Base-by-base conservation (phyloP, 2,329 filamentous ascomycete species). In the Daldinia eschscholtzii region DNA sequence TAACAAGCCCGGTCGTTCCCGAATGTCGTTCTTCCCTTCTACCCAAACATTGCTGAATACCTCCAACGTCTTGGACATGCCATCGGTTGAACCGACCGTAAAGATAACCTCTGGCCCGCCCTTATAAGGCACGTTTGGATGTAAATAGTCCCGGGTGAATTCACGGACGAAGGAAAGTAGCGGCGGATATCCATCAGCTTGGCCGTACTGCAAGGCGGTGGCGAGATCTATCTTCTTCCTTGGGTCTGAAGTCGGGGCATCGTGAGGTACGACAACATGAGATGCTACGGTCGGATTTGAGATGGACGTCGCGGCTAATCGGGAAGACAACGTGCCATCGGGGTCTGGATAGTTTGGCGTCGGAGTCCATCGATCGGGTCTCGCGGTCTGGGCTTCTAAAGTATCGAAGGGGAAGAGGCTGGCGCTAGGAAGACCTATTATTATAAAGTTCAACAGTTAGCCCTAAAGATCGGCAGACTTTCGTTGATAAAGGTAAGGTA, bases 361-460 rank as follows among this genome's bases (percentile, higher is more conserved):
- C 0, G 91, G 91, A 37, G 87, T 85, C 85, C 92, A 96, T 79
- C 94, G 88, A 71, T 91, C 84, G 6, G 93, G 90, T 69, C 88
- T 87, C 35, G 93, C 93, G 68, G 91, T 88, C 72, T 91, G 89
- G 44, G 94, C 93, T 80, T 97, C 93, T 70, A 98, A 88, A 0
- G 93, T 96, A 75, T 98, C 94, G 80, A 92, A 97, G 7, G 94
- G 94, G 77, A 98, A 98, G 81, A 93, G 93, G 65, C 87, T 87
- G 42, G 91, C 85, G 79, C 96, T 91, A 15, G 94, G 94, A 23
- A 97, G 87, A 67, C 93, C 93, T 94, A 70, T 56, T 12, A 55
- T 46, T 55, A 9, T 10, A 35, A 33, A 52, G 18, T 50, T 65
- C 30, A 70, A 57, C 56, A 2, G 56, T 53, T 58, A 55, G 10